Base-by-base conservation (phyloP, 129 eudicot genomes). In the Flaveria robusta region DNA sequence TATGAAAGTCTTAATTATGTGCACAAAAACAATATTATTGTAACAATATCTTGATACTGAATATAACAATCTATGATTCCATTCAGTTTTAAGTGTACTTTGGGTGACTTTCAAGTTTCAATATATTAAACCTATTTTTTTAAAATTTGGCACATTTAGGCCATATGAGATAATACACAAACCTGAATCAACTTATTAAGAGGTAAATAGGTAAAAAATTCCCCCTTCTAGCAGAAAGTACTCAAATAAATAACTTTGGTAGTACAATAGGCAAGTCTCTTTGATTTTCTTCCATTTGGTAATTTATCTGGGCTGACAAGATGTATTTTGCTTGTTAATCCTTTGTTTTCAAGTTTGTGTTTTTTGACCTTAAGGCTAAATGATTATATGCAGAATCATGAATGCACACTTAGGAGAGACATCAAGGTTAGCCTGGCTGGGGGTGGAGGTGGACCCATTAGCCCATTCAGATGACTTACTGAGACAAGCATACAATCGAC, bases 381-480 rank as follows among this genome's bases (percentile, higher is more conserved):
- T 74, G 51, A 1, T 59, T n/a, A 60, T 65, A 24, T 83, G 80
- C 87, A 94, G 99, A 88, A 85, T 88, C 59, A 39, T 91, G 84
- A 95, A 95, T 79, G 92, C 83, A 55, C 99, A 95, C 71, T 46
- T 95, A 68, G 99, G 97, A 27, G 97, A 95, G 83, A 91, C 94
- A 76, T 91, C 99, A 47, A 84, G 97, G 85, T 27, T 84, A 69
- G 97, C 97, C 31, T 95, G 99, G 97, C 94, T 95, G 0, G 96
- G 96, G 41, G 90, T 91, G n/a, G 97, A 95, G 71, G 93, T 71
- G 66, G 97, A 93, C 70, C 93, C 93, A 13, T 79, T 93, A 73
- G 90, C 88, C 29, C 88, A 87, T n/a, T 87, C 96, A 7, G 96
- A 87, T 34, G 87, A 85, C 76, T 81, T 91, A 37, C 78, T 88